phyloP scores from a whole-genome alignment of 768 basidiomycete genomes.

The Pulveroboletus sp. region DNA sequence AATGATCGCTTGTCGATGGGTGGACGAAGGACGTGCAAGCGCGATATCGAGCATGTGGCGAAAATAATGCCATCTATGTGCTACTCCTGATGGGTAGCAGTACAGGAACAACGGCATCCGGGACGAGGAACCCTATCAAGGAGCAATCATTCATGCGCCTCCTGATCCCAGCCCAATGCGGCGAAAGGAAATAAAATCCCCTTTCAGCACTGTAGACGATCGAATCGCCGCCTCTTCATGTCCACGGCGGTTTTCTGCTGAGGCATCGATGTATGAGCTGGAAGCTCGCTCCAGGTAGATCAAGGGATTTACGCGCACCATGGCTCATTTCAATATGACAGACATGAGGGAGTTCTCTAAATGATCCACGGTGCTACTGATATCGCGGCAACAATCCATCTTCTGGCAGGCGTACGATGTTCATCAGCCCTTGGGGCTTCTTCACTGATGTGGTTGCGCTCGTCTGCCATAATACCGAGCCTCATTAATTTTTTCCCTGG shows the following conservation, averaged over 20 bases:
- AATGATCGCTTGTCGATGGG: background rate
- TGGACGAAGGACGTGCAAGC: background rate
- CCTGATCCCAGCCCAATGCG: constrained; percentile 5
- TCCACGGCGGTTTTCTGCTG: too few species aligned
- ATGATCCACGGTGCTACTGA: background rate
- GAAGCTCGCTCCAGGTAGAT: constrained; percentile 10
- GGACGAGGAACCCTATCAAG: background rate
- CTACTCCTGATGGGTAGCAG: background rate
- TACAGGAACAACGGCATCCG: background rate
- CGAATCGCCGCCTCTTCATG: background rate
- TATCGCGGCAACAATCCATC: background rate
- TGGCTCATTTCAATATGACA: background rate
- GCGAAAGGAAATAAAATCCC: background rate
- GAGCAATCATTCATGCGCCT: background rate
- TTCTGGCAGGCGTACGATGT: background rate
- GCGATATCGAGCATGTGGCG: background rate
- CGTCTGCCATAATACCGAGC: background rate
- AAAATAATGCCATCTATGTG: background rate
- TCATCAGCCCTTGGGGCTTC: constrained; percentile 9
- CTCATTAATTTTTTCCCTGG: constrained; percentile 1
- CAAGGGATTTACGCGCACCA: background rate
- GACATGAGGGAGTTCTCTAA: background rate
- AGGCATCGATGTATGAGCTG: constrained; percentile 1
- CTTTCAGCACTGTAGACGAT: background rate
- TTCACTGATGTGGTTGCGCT: constrained; percentile 10